These are phyloP conservation scores for Alopecurus myosuroides DNA, from an alignment of 176 grass and related monocot genomes.

Conservation along the genomic window DNA sequence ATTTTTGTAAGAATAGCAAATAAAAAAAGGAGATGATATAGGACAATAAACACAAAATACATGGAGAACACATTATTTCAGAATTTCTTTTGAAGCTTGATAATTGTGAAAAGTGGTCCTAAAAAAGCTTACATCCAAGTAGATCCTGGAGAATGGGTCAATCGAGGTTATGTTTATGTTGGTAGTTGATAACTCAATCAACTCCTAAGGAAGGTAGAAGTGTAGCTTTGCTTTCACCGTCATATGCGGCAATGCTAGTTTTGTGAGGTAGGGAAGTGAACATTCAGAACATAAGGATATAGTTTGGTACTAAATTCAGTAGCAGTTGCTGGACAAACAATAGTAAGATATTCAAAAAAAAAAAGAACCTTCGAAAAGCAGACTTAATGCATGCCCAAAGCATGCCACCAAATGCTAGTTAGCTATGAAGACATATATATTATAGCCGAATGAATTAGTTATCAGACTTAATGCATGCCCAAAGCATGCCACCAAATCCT, in stretches of 20 bases:
- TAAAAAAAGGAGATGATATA: neutral
- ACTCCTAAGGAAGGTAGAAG: slow-evolving; percentile 76
- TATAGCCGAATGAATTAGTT: too few relatives aligned
- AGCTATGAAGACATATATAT: neutral
- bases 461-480: too few relatives aligned
- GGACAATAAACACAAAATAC: neutral
- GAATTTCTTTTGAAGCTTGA: neutral
- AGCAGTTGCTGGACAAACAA: slow-evolving; percentile 9
- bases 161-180: slow-evolving; percentile 44
- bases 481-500: too few relatives aligned
- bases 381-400: neutral
- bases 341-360: neutral
- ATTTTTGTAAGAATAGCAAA: too few relatives aligned
- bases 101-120: neutral
- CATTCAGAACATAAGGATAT: neutral
- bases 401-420: slow-evolving; percentile 8
- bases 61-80: neutral
- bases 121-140: slow-evolving; percentile 49
- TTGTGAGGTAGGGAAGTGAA: slow-evolving; percentile 51
- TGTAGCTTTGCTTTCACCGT: slow-evolving; percentile 74
- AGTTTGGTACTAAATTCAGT: neutral
- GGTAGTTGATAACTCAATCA: slow-evolving; percentile 91
- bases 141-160: too few relatives aligned
- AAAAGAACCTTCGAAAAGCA: neutral
- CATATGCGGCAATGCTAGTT: slow-evolving; percentile 90